phyloP scores from a whole-genome alignment of 768 basidiomycete genomes.

The Hygrocybe punicea region DNA sequence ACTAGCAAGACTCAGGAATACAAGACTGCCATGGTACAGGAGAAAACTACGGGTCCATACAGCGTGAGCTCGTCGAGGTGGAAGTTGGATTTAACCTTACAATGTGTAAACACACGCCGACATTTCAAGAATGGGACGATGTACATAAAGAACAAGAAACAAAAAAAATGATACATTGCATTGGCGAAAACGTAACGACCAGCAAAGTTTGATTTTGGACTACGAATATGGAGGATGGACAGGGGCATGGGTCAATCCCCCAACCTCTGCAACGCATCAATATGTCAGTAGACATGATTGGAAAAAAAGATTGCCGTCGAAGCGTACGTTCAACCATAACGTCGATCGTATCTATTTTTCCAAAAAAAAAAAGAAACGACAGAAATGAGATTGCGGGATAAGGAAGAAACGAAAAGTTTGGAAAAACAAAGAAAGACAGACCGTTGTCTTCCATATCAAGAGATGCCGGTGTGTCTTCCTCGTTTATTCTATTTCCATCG shows the following conservation, averaged over 20 bases:
- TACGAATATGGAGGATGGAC: neutral
- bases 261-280: slow-evolving; percentile 38
- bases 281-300: slow-evolving; percentile 11
- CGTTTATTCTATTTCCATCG: slow-evolving; percentile 80
- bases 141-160: neutral
- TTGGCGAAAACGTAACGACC: neutral
- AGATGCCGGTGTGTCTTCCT: slow-evolving; percentile 80
- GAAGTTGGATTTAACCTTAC: neutral
- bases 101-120: neutral
- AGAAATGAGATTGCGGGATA: too few species aligned
- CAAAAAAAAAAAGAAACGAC: too few species aligned
- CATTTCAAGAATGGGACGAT: neutral
- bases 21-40: too few species aligned
- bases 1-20: too few species aligned
- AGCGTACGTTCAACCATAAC: slow-evolving; percentile 94
- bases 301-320: slow-evolving; percentile 6
- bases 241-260: slow-evolving; percentile 29
- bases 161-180: neutral
- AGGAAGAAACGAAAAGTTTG: too few species aligned
- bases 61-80: neutral
- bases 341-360: slow-evolving; percentile 87
- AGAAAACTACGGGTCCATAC: too few species aligned
- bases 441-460: slow-evolving; percentile 91
- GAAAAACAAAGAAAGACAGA: slow-evolving; percentile 34
- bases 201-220: neutral